A percentile compares a stretch with the other conserved stretches of the same genome.
Evolutionary conservation across 2,329 filamentous ascomycete species (phyloP).

Genomic region (Hortaea werneckii): DNA sequence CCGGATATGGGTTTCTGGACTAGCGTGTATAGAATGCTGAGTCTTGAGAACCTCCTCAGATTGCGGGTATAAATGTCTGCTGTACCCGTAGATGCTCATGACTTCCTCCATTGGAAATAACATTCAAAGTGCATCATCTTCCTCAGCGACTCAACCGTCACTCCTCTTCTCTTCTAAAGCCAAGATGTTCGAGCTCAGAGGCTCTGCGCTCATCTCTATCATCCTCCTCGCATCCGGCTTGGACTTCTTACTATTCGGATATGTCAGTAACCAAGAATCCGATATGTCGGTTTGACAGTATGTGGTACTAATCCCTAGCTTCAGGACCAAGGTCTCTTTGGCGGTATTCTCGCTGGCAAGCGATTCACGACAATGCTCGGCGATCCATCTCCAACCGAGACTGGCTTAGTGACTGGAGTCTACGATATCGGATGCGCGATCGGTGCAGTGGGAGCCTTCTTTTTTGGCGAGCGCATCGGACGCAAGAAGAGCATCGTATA

Average conservation of each 20-base stretch:
- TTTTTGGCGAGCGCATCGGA: conserved; percentile 17
- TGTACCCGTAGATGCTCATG: too few species aligned
- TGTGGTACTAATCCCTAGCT: too few species aligned
- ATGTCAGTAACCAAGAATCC: background rate
- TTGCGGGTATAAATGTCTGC: too few species aligned
- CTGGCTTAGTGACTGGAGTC: conserved; percentile 18
- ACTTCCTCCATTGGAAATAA: too few species aligned
- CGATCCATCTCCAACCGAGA: conserved; percentile 15
- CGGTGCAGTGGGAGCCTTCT: conserved; percentile 18
- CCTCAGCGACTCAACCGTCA: too few species aligned
- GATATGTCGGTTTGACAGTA: too few species aligned
- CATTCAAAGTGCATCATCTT: too few species aligned
- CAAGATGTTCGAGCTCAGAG: conserved; percentile 11
- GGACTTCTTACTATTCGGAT: conserved; percentile 21
- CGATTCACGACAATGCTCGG: conserved; percentile 21
- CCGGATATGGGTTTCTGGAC: too few species aligned
- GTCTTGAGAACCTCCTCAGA: too few species aligned
- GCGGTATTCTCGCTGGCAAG: conserved; percentile 19
- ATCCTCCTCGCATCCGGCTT: conserved; percentile 19
- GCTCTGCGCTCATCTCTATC: conserved; percentile 16
- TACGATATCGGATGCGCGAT: conserved; percentile 21
- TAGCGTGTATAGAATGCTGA: too few species aligned
- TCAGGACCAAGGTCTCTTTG: conserved; percentile 20
- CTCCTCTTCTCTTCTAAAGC: background rate
- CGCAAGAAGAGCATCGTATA: conserved; percentile 13